Base-by-base conservation (phyloP, 306 rosid species). In the Pterocarpus santalinus region DNA sequence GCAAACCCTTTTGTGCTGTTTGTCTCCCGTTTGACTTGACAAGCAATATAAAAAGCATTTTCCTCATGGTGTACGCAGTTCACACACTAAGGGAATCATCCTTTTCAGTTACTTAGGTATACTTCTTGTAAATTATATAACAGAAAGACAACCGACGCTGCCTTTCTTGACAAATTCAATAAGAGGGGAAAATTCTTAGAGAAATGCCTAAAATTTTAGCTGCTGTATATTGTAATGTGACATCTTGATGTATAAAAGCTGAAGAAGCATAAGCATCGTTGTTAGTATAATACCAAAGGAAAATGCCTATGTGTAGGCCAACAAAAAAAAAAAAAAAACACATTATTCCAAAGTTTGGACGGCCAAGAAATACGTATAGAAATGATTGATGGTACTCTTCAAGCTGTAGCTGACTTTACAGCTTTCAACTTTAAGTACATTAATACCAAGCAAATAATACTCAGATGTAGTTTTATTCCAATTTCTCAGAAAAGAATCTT, bases 21-120 rank as follows among this genome's bases (percentile, higher is more conserved):
- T 86, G 73, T 82, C 73, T 82, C 44, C 89, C 33, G 11, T 70
- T 82, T 69, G 80, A 74, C 84, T 65, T 81, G 70, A 65, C 71
- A 52, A 60, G 22, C 58, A 49, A 72, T 41, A 33, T 52, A 13
- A 30, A 5, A 39, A n/a, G n/a, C 33, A 35, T 44, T 14, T 63
- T 41, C 75, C 63, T 70, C 65, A 46, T 63, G 64, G 17, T 28
- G 16, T 34, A 22, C 76, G 39, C 52, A 16, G 30, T 51, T 71
- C 57, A 72, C 15, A 55, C 16, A 38, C 67, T 33, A 8, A 66
- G 15, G 55, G 79, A 63, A 76, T 71, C 79, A 63, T 51, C 43
- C 75, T 33, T 51, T 49, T 75, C 17, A 64, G 46, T 56, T 47
- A 1, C 60, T 62, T 49, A 14, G 16, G 15, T 14, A n/a, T 69